Evolutionary conservation across 768 basidiomycete species (phyloP).

Genomic region (Amyloporia xantha): DNA sequence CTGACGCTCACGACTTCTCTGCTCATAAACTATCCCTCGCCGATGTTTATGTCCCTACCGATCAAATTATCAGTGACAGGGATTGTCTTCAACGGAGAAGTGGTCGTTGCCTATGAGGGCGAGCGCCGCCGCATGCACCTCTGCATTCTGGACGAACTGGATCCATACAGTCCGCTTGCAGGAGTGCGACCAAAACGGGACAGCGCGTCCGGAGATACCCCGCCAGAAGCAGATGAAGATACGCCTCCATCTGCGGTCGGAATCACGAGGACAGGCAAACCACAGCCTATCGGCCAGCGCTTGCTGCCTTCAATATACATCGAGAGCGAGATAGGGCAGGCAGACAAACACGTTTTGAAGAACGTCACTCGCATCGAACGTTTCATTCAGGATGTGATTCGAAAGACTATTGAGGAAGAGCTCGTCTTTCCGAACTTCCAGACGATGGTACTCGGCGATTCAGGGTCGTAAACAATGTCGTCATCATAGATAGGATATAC

Average conservation of each 20-base stretch:
- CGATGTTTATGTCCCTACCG: slow-evolving; percentile 94
- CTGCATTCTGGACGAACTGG: slow-evolving; percentile 82
- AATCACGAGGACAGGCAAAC: slow-evolving; percentile 48
- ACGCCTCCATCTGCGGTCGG: slow-evolving; percentile 24
- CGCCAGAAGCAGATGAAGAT: slow-evolving; percentile 62
- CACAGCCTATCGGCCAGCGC: slow-evolving; percentile 73
- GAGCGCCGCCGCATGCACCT: slow-evolving; percentile 75
- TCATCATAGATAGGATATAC: slow-evolving; percentile 1
- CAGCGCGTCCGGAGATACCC: slow-evolving; percentile 37
- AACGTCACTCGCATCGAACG: slow-evolving; percentile 94
- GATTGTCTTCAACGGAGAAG: slow-evolving; percentile 77
- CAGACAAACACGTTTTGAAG: slow-evolving; percentile 91
- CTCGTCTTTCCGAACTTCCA: slow-evolving; percentile 96
- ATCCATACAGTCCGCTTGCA: slow-evolving; percentile 71
- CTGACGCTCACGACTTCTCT: slow-evolving; percentile 88
- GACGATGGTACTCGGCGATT: slow-evolving; percentile 38
- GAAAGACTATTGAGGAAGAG: slow-evolving; percentile 93
- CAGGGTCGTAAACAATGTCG: slow-evolving; percentile 1
- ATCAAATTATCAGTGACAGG: slow-evolving; percentile 91
- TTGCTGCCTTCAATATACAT: slow-evolving; percentile 83
- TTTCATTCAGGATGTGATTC: slow-evolving; percentile 92
- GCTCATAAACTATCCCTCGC: slow-evolving; percentile 94
- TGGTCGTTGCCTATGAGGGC: slow-evolving; percentile 90
- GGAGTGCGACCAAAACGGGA: slow-evolving; percentile 26
- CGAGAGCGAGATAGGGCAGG: slow-evolving; percentile 95